A percentile compares a stretch with the other conserved stretches of the same genome.
These are phyloP conservation scores for Neofusicoccum cordaticola DNA, from an alignment of 2,329 filamentous ascomycete species.

Conservation along the genomic window DNA sequence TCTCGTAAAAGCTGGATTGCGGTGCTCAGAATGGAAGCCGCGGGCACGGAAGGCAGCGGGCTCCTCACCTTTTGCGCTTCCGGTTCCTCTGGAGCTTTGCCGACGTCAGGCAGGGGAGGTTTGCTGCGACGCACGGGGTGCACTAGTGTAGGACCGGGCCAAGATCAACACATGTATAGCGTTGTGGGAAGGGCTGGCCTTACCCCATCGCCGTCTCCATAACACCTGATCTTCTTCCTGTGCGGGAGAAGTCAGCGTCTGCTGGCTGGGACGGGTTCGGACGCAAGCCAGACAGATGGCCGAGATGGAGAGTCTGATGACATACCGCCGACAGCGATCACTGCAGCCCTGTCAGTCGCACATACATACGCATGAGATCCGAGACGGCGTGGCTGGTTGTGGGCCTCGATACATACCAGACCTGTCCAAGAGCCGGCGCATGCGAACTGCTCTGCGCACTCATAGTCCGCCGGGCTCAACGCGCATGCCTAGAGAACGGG, in stretches of 20 bases:
- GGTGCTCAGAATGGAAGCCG: background rate
- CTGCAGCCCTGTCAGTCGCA: background rate
- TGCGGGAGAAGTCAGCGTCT: background rate
- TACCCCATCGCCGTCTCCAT: background rate
- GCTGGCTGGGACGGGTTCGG: too few relatives aligned
- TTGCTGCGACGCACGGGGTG: background rate
- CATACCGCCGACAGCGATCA: background rate
- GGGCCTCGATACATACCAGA: background rate
- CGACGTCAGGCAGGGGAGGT: background rate
- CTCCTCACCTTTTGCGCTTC: background rate
- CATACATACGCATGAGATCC: background rate
- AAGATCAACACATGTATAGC: background rate
- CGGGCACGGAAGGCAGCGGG: background rate
- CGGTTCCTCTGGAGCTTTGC: background rate
- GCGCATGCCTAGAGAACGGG: too few relatives aligned
- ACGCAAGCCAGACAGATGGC: background rate
- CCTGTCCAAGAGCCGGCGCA: background rate
- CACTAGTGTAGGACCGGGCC: background rate
- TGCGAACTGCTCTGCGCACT: background rate
- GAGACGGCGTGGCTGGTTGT: too few relatives aligned
- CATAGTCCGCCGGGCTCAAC: too few relatives aligned
- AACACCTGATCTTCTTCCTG: background rate
- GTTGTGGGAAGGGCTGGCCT: background rate
- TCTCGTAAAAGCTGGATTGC: background rate
- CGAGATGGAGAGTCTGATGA: background rate